Base-by-base conservation (phyloP, 176 grass and related monocot genomes). In the Areca catechu region DNA sequence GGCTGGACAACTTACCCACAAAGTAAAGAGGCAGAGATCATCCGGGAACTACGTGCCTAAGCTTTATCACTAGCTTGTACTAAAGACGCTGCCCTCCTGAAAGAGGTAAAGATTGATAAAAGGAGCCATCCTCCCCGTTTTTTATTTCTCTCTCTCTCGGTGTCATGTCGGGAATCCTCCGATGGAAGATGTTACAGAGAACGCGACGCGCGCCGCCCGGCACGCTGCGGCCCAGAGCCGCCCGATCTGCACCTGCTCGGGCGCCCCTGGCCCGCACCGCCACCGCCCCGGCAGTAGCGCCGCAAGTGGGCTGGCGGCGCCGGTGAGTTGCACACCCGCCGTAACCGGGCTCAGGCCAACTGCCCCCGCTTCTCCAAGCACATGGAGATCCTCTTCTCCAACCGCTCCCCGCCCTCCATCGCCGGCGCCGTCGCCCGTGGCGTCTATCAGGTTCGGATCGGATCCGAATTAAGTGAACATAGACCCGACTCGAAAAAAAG, bases 341-440 rank as follows among this genome's bases (percentile, higher is more conserved):
- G 88, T 19, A 88, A 92, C 66, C 87, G 81, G 20, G 93, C 84
- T 23, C 87, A 98, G 73, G 87, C 88, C 28, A 81, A 98, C 87
- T 98, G 87, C 76, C 93, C 87, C 54, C 87, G 93, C 48, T 98
- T 87, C 83, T 85, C 87, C 48, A 91, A 98, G 66, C 93, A 92
- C 70, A 92, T 98, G 76, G 81, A 89, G 48, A 68, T 92, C 66
- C 87, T 98, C 62, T 98, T 98, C 81, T 77, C 87, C 22, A 89
- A 92, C 65, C 78, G 84, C 2, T 24, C 65, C 4, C 80, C 71
- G 21, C 74, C 77, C 4, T 54, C 77, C 15, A 24, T 69, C 48
- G 68, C 63, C 16, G 52, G 69, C 10, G 58, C 65, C 27, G 79
- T 62, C 21, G 72, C n/a, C 5, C 79, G 43, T n/a, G 73, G 72